These are phyloP conservation scores for Penicillium sp. DNA, from an alignment of 2,329 filamentous ascomycete species.

Conservation along the genomic window DNA sequence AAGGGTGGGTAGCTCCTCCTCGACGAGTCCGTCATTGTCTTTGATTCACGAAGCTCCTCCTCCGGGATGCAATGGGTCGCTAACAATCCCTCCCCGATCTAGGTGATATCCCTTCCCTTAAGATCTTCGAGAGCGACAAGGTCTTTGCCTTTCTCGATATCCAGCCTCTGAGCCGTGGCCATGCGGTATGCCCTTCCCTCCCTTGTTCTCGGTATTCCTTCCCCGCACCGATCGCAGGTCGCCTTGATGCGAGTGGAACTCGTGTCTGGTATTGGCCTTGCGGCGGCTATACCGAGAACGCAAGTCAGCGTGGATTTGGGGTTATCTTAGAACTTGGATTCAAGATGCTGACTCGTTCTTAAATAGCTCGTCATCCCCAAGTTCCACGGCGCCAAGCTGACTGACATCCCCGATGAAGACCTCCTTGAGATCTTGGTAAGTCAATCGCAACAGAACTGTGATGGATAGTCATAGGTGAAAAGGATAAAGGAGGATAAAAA, in stretches of 20 bases:
- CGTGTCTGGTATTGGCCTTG: too few relatives aligned
- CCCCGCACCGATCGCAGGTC: conserved; percentile 19
- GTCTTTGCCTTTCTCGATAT: conserved; percentile 96
- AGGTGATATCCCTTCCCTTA: conserved; percentile 97
- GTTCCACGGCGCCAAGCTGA: conserved; percentile 85
- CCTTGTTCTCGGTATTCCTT: conserved; percentile 7
- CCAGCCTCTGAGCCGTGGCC: conserved; percentile 81
- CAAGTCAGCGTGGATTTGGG: neutral
- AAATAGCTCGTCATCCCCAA: conserved; percentile 92
- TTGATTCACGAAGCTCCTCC: neutral
- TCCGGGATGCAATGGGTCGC: neutral
- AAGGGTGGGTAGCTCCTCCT: conserved; percentile 62
- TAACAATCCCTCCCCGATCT: conserved; percentile 10
- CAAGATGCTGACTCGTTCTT: neutral
- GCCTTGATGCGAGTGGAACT: neutral
- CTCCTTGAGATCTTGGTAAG: conserved; percentile 77
- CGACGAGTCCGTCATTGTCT: neutral
- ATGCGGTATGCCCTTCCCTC: conserved; percentile 66
- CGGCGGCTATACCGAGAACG: neutral
- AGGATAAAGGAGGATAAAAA: neutral
- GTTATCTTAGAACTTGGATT: too few relatives aligned
- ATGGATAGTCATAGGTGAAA: neutral
- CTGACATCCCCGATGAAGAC: conserved; percentile 88
- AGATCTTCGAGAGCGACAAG: conserved; percentile 93
- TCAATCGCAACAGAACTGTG: conserved; percentile 4